These are phyloP conservation scores for Ogataea zsoltii DNA, from an alignment of 805 yeast genomes.

Conservation along the genomic window DNA sequence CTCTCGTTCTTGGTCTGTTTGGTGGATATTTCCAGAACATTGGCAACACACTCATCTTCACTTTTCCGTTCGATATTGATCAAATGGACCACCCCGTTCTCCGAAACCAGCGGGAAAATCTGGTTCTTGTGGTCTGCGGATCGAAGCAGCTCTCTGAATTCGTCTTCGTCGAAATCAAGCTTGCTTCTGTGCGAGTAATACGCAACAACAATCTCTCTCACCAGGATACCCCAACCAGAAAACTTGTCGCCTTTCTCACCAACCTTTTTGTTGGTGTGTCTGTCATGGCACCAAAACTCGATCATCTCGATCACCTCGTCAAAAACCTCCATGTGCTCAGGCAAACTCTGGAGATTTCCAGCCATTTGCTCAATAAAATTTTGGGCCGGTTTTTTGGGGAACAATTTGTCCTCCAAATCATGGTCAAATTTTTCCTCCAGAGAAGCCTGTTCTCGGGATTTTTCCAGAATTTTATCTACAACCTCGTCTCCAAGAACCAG, in stretches of 20 bases:
- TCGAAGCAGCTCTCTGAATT: conserved; percentile 26
- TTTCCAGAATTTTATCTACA: conserved; percentile 22
- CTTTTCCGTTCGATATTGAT: conserved; percentile 28
- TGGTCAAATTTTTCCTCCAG: not conserved
- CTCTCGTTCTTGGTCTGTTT: conserved; percentile 25
- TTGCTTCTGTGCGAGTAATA: conserved; percentile 28
- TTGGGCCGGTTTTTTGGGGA: conserved; percentile 20
- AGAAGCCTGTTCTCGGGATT: conserved; percentile 9
- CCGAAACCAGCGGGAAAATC: conserved; percentile 33
- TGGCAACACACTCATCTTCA: conserved; percentile 17
- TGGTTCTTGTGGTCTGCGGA: conserved; percentile 31
- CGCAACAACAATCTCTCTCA: conserved; percentile 31
- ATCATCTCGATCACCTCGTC: conserved; percentile 35
- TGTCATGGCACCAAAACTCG: conserved; percentile 28
- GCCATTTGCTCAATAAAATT: conserved; percentile 20
- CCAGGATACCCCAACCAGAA: conserved; percentile 23
- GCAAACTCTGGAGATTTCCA: conserved; percentile 21
- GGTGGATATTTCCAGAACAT: conserved; percentile 30
- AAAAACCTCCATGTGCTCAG: conserved; percentile 26
- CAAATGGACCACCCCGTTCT: conserved; percentile 31
- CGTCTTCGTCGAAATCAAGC: conserved; percentile 33
- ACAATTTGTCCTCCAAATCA: conserved; percentile 4
- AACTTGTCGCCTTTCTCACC: conserved; percentile 10
- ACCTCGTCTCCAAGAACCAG: conserved; percentile 22
- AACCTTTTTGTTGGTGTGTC: conserved; percentile 13